Base-by-base conservation (phyloP, 352 stramenopile species). In the Phytophthora crassamura region DNA sequence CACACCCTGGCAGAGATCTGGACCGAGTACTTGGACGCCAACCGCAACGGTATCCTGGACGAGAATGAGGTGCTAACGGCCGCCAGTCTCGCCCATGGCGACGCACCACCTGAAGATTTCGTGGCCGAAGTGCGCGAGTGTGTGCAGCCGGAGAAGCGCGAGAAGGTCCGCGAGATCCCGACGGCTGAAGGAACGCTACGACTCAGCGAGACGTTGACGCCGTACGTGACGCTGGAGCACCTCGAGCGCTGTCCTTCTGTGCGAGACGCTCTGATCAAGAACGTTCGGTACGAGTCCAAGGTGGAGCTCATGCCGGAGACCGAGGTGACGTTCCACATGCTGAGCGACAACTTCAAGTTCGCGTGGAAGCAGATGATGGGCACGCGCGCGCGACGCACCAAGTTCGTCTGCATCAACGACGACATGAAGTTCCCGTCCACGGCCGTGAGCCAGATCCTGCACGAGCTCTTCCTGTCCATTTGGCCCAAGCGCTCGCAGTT, bases 391-490 rank as follows among this genome's bases (percentile, higher is more conserved):
- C 78, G 90, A 9, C 88, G 93, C 22, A 93, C 90, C 47, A 98
- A 98, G 80, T 98, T 98, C 61, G 91, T 98, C 20, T 98, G 95
- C 69, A 94, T 98, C 64, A 98, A 98, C 69, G 95, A 98, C 80
- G 90, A 98, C 76, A 98, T 98, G 86, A 85, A 97, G 60, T 78
- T 84, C 46, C 89, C 93, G 53, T 91, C 91, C n/a, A 64, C 68
- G 15, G 66, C 84, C 7, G 79, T 98, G 20, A 83, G 80, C 43
- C 81, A 94, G 60, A 95, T 95, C 46, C 69, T 98, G 40, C 82
- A 94, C 62, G 90, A 97, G 45, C 91, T 98, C n/a, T 98, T 98
- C 67, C 58, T 95, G 32, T 88, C 91, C 9, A 90, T 98, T 47
- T 98, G 93, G 81, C 95, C 95, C 34, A 87, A 91, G 49, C 85